phyloP scores from a whole-genome alignment of 2,329 filamentous ascomycete species.

The Aspergillus carbonarius region DNA sequence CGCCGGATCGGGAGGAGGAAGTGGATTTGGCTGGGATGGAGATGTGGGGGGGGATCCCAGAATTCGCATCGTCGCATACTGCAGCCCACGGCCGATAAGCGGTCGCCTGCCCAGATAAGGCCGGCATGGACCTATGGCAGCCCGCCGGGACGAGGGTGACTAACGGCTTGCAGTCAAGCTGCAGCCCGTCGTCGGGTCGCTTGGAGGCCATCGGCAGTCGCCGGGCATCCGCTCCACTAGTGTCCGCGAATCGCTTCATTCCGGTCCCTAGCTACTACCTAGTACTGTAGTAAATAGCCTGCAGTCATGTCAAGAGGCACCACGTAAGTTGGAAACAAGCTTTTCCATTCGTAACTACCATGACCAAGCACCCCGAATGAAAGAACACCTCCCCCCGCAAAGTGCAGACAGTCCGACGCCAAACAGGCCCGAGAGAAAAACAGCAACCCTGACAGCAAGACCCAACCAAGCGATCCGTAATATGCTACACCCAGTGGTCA shows the following conservation, averaged over 20 bases:
- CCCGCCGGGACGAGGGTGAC: background rate
- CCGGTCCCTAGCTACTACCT: background rate
- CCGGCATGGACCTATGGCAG: background rate
- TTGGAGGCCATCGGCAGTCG: constrained; percentile 1
- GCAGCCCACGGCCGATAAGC: background rate
- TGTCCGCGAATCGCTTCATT: background rate
- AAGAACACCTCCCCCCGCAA: background rate
- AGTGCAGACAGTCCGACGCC: background rate
- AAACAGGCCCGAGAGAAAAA: constrained; percentile 2
- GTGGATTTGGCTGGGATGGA: background rate
- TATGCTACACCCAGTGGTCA: constrained; percentile 2
- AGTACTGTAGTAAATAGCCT: background rate
- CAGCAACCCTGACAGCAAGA: background rate
- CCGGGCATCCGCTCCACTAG: background rate
- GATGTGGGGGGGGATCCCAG: background rate
- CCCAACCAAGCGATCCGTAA: background rate
- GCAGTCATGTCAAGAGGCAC: too few relatives aligned
- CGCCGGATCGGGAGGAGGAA: background rate
- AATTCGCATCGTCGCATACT: background rate
- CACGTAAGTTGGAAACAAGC: background rate
- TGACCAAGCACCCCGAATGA: background rate
- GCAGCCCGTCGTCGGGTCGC: background rate
- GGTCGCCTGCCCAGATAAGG: constrained; percentile 1
- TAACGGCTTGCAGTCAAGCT: constrained; percentile 6
- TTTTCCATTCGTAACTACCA: background rate